A percentile compares a stretch with the other conserved stretches of the same genome.
Conservation (phyloP, 2,329 filamentous ascomycete species). For the Colletotrichum lini region DNA sequence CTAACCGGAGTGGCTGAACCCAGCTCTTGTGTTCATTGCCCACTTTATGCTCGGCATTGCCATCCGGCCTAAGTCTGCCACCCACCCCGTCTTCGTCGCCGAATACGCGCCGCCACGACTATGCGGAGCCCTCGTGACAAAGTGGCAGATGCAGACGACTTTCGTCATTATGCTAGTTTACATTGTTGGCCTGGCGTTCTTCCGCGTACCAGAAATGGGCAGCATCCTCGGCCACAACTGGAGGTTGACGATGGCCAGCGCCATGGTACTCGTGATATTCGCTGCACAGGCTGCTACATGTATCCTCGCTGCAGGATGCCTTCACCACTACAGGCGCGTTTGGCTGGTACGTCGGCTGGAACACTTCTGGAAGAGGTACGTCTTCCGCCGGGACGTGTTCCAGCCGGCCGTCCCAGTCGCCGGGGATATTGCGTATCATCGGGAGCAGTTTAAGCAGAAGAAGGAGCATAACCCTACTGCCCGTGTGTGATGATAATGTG, state of each 20-base stretch:
- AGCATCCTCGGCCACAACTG: constrained; percentile 71
- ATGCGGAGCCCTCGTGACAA: constrained; percentile 80
- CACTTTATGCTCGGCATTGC: no score
- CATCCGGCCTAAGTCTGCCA: constrained; percentile 62
- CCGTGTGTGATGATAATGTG: constrained; percentile 1
- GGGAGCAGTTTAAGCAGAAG: neutral
- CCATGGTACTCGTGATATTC: constrained; percentile 66
- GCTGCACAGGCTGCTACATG: constrained; percentile 65
- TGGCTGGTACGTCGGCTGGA: constrained; percentile 65
- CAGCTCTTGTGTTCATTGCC: no score
- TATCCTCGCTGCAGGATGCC: constrained; percentile 55
- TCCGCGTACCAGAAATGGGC: constrained; percentile 65
- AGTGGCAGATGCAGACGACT: constrained; percentile 73
- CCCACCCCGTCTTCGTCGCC: constrained; percentile 78
- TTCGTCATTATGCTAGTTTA: constrained; percentile 72
- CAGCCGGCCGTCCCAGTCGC: constrained; percentile 38
- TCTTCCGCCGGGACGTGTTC: constrained; percentile 40
- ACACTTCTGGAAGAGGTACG: constrained; percentile 49
- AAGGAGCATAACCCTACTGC: neutral
- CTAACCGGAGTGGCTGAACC: no score
- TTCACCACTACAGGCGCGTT: constrained; percentile 65
- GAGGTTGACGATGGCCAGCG: constrained; percentile 79
- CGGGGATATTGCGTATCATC: constrained; percentile 3
- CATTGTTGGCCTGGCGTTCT: constrained; percentile 73
- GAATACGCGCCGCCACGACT: constrained; percentile 76